Evolutionary conservation across 345 rosid species (phyloP), one percentile per base, ranked within the genome.

Genomic region (Pugionium dolabratum): DNA sequence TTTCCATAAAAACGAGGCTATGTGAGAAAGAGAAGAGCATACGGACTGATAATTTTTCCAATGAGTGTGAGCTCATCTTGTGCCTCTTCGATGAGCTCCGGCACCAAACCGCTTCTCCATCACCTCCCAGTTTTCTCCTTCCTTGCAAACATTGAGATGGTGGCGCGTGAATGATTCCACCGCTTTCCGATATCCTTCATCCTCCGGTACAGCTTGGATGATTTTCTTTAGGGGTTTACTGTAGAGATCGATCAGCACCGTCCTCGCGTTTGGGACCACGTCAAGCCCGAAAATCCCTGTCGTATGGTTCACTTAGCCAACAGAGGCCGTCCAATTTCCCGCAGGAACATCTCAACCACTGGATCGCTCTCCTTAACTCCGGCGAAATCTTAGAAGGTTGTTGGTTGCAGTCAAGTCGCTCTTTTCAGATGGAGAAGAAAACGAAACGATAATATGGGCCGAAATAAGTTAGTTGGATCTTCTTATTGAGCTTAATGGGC

Each of bases 61-160:
- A 88, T 82, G 76, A 90, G 95, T n/a, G 81, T 90, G 81, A 90
- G 95, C 82, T 94, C 95, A 59, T 94, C 97, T 28, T 64, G 79
- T 75, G 99, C 99, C 78, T 88, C 97, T 76, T 94, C 99, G 39
- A 94, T 83, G 47, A 94, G 94, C 85, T 91, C 97, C 91, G 96
- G 64, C 99, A 3, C 91, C 96, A 18, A 95, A 78, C 34, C 82
- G 81, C 57, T 89, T 84, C 87, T 91, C 96, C 66, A 95, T 91
- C 67, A 29, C 52, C 78, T 91, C 99, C 95, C 95, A 95, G 43
- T 91, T 94, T 52, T 78, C 84, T 70, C 91, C 96, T 71, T 89
- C 96, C 54, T 76, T 78, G 60, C 96, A 95, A 0, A 81, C 91
- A 74, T 79, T 77, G 11, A 95, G 78, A 72, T 96, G 88, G 46